These are phyloP conservation scores for Triangularia setosa DNA, from an alignment of 2,329 filamentous ascomycete genomes.

Conservation along the genomic window DNA sequence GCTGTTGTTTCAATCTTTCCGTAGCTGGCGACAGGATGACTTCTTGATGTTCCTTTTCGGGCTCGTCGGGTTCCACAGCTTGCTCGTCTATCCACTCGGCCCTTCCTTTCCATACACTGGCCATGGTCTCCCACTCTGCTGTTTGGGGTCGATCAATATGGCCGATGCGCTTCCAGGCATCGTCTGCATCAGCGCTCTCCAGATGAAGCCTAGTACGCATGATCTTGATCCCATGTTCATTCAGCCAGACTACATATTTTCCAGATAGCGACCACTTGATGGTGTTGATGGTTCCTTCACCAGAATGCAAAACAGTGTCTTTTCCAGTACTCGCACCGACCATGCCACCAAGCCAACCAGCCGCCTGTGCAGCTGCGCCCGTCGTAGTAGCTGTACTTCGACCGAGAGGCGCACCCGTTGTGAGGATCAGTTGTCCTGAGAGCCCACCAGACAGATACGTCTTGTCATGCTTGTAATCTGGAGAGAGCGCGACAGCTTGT, in stretches of 20 bases:
- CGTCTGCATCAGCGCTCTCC: conserved; percentile 70
- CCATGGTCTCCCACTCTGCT: conserved; percentile 93
- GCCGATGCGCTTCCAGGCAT: conserved; percentile 90
- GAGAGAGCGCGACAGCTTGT: conserved; percentile 88
- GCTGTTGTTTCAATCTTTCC: conserved; percentile 47
- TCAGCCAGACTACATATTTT: conserved; percentile 91
- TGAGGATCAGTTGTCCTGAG: conserved; percentile 83
- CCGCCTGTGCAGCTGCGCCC: conserved; percentile 76
- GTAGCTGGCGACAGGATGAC: conserved; percentile 41
- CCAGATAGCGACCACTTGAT: conserved; percentile 95
- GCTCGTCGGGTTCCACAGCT: conserved; percentile 69
- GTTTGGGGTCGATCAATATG: conserved; percentile 87
- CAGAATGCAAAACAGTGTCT: conserved; percentile 83
- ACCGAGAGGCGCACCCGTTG: conserved; percentile 73
- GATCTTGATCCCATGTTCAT: conserved; percentile 95
- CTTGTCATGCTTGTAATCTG: conserved; percentile 85
- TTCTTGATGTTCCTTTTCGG: conserved; percentile 37
- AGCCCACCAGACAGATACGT: conserved; percentile 88
- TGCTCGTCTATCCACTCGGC: conserved; percentile 91
- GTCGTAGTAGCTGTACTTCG: conserved; percentile 85
- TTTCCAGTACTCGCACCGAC: conserved; percentile 76
- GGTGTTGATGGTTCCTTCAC: conserved; percentile 83
- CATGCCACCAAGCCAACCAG: conserved; percentile 87
- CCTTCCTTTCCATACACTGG: conserved; percentile 86
- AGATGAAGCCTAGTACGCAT: conserved; percentile 87